Evolutionary conservation across 352 stramenopile genomes (phyloP).

Genomic region (Aphanomyces euteiches): DNA sequence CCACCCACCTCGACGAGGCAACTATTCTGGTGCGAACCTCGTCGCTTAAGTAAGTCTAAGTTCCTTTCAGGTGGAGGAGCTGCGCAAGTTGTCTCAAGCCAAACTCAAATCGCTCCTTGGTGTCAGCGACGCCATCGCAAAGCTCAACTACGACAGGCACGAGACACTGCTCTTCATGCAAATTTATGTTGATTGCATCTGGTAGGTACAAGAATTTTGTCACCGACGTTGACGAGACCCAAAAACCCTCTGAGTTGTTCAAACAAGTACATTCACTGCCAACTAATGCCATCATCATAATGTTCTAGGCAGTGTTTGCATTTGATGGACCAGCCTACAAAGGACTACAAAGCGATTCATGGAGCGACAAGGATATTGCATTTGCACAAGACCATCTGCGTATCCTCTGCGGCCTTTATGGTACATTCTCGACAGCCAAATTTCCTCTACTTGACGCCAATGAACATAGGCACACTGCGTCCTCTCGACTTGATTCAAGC

Average conservation of each 20-base stretch:
- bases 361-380: constrained; percentile 45
- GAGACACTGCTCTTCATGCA: background rate
- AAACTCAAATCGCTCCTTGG: constrained; percentile 80
- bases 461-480: constrained; percentile 58
- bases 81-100: constrained; percentile 55
- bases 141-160: constrained; percentile 80
- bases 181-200: background rate
- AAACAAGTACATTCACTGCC: constrained; percentile 44
- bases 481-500: constrained; percentile 92
- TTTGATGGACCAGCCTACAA: constrained; percentile 81
- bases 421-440: constrained; percentile 28
- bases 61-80: constrained; percentile 37
- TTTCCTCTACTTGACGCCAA: background rate
- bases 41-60: constrained; percentile 12
- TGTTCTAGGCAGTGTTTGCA: constrained; percentile 41
- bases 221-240: constrained; percentile 28
- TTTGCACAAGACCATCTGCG: constrained; percentile 81
- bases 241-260: constrained; percentile 40
- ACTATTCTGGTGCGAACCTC: constrained; percentile 41
- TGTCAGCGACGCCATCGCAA: constrained; percentile 78
- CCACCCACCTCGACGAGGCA: constrained; percentile 54
- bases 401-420: constrained; percentile 94
- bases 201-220: constrained; percentile 59
- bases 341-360: constrained; percentile 40
- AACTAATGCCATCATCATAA: background rate